Evolutionary conservation across 2,329 filamentous ascomycete genomes (phyloP), one percentile per base, ranked within the genome.

Genomic region (Claviceps sp.): DNA sequence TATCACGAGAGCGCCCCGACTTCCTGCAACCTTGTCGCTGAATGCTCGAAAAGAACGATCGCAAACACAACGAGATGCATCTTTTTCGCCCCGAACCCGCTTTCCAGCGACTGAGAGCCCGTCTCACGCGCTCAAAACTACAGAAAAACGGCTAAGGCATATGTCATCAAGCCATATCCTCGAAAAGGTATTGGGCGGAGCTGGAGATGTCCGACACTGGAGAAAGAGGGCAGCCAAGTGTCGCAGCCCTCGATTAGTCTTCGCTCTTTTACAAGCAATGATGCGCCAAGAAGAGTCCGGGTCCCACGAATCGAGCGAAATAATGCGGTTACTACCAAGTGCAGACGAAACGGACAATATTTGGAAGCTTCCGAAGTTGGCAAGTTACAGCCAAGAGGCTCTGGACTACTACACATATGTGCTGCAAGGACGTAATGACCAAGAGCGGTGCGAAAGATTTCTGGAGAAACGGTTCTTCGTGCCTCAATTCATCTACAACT

Each of bases 231-330:
- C 57, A 4, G 62, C 65, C 5, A 44, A 39, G 43, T 55, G 57
- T 20, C 64, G 65, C 29, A 62, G 55, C 44, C 52, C 53, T 22
- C 58, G 63, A 22, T 54, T 66, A 9, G 57, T 62, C 5, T 54
- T 66, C 7, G 49, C 68, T n/a, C 53, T 68, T 29, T 54, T 68
- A 42, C 65, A 68, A 43, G 59, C 63, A 56, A 48, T 61, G 22
- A 54, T 68, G 42, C 60, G 61, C 51, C 56, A 55, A 42, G 55
- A 60, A 38, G 55, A 53, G 16, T 51, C 45, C 7, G 55, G 54
- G 16, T 52, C 59, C 13, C 50, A 47, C 1, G 51, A 45, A 5
- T 52, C 55, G 11, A 50, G 52, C 23, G 49, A 57, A 16, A 49
- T 66, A 13, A 50, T 60, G 2, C 43, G 56, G 9, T 43, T 64